Conservation (phyloP, 2,329 filamentous ascomycete species). For the Neophaeococcomyces mojaviensis region DNA sequence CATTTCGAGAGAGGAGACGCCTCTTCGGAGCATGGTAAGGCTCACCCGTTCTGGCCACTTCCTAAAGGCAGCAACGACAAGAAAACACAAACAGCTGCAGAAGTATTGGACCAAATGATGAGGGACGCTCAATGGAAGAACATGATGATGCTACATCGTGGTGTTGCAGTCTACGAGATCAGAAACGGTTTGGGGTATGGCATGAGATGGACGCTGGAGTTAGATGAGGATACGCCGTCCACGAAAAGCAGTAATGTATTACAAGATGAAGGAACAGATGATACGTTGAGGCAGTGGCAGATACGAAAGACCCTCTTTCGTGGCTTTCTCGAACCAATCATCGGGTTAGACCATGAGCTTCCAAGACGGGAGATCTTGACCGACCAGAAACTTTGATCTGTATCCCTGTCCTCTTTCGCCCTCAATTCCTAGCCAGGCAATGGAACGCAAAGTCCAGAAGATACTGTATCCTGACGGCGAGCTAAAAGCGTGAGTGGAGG, state of each 20-base stretch:
- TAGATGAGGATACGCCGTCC: constrained; percentile 2
- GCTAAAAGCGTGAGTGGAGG: no score
- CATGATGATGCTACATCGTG: constrained; percentile 22
- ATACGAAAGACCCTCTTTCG: constrained; percentile 17
- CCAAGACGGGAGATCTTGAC: no score
- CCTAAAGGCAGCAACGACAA: constrained; percentile 22
- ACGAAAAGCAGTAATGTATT: neutral
- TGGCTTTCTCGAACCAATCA: constrained; percentile 21
- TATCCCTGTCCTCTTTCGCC: no score
- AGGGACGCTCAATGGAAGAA: constrained; percentile 18
- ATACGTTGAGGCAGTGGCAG: constrained; percentile 10
- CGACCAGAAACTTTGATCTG: no score
- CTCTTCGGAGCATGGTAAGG: constrained; percentile 13
- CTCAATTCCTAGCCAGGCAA: no score
- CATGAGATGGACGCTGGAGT: constrained; percentile 22
- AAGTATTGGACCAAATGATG: constrained; percentile 19
- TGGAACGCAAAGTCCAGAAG: no score
- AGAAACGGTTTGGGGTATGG: constrained; percentile 19
- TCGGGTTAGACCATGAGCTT: constrained; percentile 18
- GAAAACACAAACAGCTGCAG: constrained; percentile 18
- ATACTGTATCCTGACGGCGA: no score
- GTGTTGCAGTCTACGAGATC: constrained; percentile 23
- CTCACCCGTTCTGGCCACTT: constrained; percentile 21
- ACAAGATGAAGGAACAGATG: neutral
- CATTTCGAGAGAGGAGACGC: constrained; percentile 21